A percentile compares a stretch with the other conserved stretches of the same genome.
Conservation (phyloP, 1,284 basidiomycete genomes). For the Polyporus tsugae region DNA sequence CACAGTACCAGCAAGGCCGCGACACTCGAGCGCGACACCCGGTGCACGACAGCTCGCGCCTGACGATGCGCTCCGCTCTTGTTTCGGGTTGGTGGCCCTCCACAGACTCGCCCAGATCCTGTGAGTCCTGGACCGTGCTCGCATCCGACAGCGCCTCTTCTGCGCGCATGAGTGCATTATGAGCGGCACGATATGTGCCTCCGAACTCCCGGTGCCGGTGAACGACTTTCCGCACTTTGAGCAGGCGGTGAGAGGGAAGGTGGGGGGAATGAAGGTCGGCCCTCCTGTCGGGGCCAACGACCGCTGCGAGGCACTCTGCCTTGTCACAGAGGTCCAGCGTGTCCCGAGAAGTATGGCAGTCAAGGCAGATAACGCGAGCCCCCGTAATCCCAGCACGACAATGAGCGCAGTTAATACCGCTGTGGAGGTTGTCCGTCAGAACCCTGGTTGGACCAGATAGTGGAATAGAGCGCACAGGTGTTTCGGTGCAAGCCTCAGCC, state of each 20-base stretch:
- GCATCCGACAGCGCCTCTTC: constrained; percentile 28
- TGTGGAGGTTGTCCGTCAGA: constrained; percentile 12
- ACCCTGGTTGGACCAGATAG: not conserved
- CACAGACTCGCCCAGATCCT: no score
- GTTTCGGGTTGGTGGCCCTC: not conserved
- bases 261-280: constrained; percentile 26
- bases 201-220: constrained; percentile 30
- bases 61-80: constrained; percentile 6
- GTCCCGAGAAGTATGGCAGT: constrained; percentile 31
- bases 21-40: constrained; percentile 21
- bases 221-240: constrained; percentile 31
- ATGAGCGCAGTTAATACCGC: constrained; percentile 35
- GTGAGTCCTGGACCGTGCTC: constrained; percentile 5
- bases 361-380: constrained; percentile 38
- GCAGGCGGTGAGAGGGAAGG: constrained; percentile 29
- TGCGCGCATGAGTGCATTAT: constrained; percentile 26
- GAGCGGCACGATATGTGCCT: constrained; percentile 27
- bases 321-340: constrained; percentile 39
- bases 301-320: constrained; percentile 27
- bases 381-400: constrained; percentile 34
- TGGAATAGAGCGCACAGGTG: constrained; percentile 31
- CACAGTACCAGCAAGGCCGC: constrained; percentile 35
- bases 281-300: constrained; percentile 27
- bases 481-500: constrained; percentile 29
- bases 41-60: constrained; percentile 21